Percentiles rank a stretch among this genome's conserved stretches.
Evolutionary conservation across 495 filamentous ascomycete genomes (phyloP).

Genomic region (Penicillium fimorum): DNA sequence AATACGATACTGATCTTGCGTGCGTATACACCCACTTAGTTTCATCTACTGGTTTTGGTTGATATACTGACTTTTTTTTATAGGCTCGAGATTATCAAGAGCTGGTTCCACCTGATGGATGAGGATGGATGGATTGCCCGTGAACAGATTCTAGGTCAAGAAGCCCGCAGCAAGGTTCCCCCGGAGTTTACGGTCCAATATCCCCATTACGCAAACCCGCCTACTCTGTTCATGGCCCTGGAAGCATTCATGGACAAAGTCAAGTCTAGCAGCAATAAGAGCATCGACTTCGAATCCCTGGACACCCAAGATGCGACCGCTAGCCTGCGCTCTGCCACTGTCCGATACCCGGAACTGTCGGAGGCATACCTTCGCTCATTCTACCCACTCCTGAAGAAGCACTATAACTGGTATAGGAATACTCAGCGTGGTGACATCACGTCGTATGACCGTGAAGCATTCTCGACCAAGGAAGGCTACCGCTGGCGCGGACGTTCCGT

Average conservation of each 20-base stretch:
- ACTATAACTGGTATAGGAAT: constrained; percentile 91
- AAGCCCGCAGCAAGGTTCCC: constrained; percentile 94
- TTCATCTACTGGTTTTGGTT: background rate
- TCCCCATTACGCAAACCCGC: constrained; percentile 96
- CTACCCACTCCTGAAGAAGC: constrained; percentile 88
- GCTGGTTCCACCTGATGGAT: constrained; percentile 95
- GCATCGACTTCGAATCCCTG: constrained; percentile 22
- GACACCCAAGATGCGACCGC: constrained; percentile 27
- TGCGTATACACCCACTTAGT: constrained; percentile 28
- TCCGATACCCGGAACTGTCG: constrained; percentile 66
- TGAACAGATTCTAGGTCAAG: constrained; percentile 92
- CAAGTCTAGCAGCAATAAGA: constrained; percentile 40
- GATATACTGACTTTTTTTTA: constrained; percentile 7
- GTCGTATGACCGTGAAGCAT: constrained; percentile 83
- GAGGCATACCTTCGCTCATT: constrained; percentile 72
- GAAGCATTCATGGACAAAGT: constrained; percentile 80
- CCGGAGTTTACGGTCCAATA: constrained; percentile 95
- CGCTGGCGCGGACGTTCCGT: constrained; percentile 91
- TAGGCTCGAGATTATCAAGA: constrained; percentile 83
- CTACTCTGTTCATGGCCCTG: constrained; percentile 90
- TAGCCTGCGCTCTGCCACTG: constrained; percentile 53
- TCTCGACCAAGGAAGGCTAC: constrained; percentile 85
- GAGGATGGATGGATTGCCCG: constrained; percentile 97
- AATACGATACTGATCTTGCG: constrained; percentile 91
- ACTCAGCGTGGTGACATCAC: constrained; percentile 91